Conservation (phyloP, 768 basidiomycete species). For the Boletellus ananas region DNA sequence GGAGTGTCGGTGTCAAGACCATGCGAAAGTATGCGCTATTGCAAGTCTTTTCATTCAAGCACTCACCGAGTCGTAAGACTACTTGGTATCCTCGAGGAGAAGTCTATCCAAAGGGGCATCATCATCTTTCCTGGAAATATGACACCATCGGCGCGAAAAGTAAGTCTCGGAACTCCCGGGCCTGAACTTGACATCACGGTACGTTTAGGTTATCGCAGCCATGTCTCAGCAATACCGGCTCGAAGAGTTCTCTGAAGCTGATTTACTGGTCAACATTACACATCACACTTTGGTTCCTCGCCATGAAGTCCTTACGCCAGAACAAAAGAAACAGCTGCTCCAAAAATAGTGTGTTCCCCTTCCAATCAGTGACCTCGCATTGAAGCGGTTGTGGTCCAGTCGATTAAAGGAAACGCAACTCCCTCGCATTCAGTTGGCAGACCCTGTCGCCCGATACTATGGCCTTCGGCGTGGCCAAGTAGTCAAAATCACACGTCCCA, state of each 20-base stretch:
- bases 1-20: slow-evolving; percentile 92
- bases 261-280: slow-evolving; percentile 95
- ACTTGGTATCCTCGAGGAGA: slow-evolving; percentile 86
- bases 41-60: not conserved
- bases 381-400: slow-evolving; percentile 40
- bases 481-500: slow-evolving; percentile 95
- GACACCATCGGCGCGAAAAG: slow-evolving; percentile 96
- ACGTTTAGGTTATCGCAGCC: slow-evolving; percentile 77
- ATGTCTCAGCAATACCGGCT: slow-evolving; percentile 84
- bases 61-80: slow-evolving; percentile 49
- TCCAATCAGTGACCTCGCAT: slow-evolving; percentile 2
- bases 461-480: slow-evolving; percentile 94
- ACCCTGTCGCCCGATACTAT: slow-evolving; percentile 98
- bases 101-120: slow-evolving; percentile 84
- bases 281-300: slow-evolving; percentile 92
- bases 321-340: slow-evolving; percentile 83
- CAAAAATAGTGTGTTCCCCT: slow-evolving; percentile 77
- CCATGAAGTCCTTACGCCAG: slow-evolving; percentile 80
- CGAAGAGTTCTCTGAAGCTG: slow-evolving; percentile 96
- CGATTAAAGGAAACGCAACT: slow-evolving; percentile 97
- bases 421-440: slow-evolving; percentile 92
- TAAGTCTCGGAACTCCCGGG: slow-evolving; percentile 29
- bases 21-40: slow-evolving; percentile 80
- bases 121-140: slow-evolving; percentile 95
- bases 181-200: not conserved